A percentile compares a stretch with the other conserved stretches of the same genome.
phyloP scores from a whole-genome alignment of 2,329 filamentous ascomycete genomes.

The Acrodontium crateriforme region DNA sequence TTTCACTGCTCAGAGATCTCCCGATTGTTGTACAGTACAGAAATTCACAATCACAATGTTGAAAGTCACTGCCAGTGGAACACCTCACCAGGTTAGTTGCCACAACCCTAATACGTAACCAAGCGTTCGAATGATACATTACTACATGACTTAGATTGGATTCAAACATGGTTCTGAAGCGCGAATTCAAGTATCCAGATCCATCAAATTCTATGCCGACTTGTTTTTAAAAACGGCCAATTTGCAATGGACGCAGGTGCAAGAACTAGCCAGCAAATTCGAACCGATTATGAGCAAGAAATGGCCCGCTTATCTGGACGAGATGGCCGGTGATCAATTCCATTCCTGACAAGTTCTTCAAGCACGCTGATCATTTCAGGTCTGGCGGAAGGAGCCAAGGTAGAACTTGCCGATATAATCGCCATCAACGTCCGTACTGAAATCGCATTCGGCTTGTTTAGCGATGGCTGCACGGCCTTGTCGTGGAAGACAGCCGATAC shows the following conservation, averaged over 20 bases:
- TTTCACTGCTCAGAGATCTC: too few relatives aligned
- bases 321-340: constrained; percentile 25
- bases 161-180: constrained; percentile 32
- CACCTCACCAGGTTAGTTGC: too few relatives aligned
- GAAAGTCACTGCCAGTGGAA: too few relatives aligned
- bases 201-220: constrained; percentile 33
- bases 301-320: constrained; percentile 31
- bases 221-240: constrained; percentile 36
- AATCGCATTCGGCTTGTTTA: constrained; percentile 43
- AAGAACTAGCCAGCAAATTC: constrained; percentile 33
- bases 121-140: too few relatives aligned
- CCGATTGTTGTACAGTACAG: too few relatives aligned
- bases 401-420: constrained; percentile 38
- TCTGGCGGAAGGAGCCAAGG: constrained; percentile 37
- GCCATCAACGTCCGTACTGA: constrained; percentile 45
- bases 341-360: too few relatives aligned
- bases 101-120: too few relatives aligned
- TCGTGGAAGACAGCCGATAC: constrained; percentile 27
- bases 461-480: constrained; percentile 43
- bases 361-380: too few relatives aligned
- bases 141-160: constrained; percentile 39
- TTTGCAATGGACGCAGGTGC: constrained; percentile 33
- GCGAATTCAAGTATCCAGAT: constrained; percentile 25
- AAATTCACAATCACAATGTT: too few relatives aligned
- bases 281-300: constrained; percentile 28